These are phyloP conservation scores for Hypoxylon sp. DNA, from an alignment of 2,329 filamentous ascomycete genomes.

Conservation along the genomic window DNA sequence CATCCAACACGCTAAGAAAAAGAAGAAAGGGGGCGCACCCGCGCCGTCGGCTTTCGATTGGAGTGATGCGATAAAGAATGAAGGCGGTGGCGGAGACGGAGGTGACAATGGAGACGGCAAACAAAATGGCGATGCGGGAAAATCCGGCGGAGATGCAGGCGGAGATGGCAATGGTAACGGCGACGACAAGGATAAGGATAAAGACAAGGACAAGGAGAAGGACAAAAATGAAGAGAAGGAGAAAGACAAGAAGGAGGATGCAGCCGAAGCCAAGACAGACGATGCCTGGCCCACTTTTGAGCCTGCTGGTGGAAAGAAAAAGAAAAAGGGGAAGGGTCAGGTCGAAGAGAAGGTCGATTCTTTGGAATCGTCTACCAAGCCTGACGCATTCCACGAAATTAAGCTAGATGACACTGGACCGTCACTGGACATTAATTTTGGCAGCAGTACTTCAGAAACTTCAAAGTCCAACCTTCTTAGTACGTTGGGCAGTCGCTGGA, in stretches of 20 bases:
- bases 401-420: slow-evolving; percentile 73
- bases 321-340: slow-evolving; percentile 58
- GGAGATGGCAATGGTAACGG: slow-evolving; percentile 47
- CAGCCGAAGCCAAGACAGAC: slow-evolving; percentile 58
- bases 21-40: slow-evolving; percentile 46
- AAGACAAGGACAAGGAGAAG: slow-evolving; percentile 50
- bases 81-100: slow-evolving; percentile 52
- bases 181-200: slow-evolving; percentile 61
- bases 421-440: slow-evolving; percentile 68
- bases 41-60: slow-evolving; percentile 32
- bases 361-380: slow-evolving; percentile 54
- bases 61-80: slow-evolving; percentile 53
- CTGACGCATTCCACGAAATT: slow-evolving; percentile 76
- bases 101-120: slow-evolving; percentile 52
- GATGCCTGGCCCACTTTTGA: slow-evolving; percentile 66
- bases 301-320: slow-evolving; percentile 62
- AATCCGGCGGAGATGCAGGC: slow-evolving; percentile 47
- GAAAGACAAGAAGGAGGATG: slow-evolving; percentile 53
- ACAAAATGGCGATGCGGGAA: slow-evolving; percentile 54
- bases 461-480: slow-evolving; percentile 62
- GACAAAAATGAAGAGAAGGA: slow-evolving; percentile 45
- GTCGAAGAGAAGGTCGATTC: slow-evolving; percentile 56
- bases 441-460: slow-evolving; percentile 57
- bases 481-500: slow-evolving; percentile 72
- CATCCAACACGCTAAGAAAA: slow-evolving; percentile 68